Percentiles rank a stretch among this genome's conserved stretches.
These are phyloP conservation scores for Neoscytalidium dimidiatum DNA, from an alignment of 2,329 filamentous ascomycete genomes.

Conservation along the genomic window DNA sequence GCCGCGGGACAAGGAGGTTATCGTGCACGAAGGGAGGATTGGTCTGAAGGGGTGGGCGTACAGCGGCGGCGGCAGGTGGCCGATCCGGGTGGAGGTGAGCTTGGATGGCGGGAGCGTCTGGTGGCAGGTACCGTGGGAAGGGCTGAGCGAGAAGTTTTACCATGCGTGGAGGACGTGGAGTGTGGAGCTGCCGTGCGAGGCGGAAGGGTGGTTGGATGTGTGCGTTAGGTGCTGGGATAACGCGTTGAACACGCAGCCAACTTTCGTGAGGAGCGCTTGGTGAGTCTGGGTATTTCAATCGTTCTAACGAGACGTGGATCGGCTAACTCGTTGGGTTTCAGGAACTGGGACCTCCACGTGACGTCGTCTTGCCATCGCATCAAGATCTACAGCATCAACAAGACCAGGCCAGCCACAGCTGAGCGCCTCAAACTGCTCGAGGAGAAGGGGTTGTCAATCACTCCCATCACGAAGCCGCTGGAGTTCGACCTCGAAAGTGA, in stretches of 20 bases:
- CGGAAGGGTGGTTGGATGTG: constrained; percentile 50
- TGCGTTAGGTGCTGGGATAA: constrained; percentile 48
- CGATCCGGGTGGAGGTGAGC: constrained; percentile 64
- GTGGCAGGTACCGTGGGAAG: constrained; percentile 63
- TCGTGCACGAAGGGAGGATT: constrained; percentile 63
- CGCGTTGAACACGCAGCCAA: constrained; percentile 49
- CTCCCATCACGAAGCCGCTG: constrained; percentile 57
- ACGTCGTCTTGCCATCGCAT: constrained; percentile 64
- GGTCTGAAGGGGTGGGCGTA: constrained; percentile 52
- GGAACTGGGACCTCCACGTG: constrained; percentile 68
- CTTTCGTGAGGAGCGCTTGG: constrained; percentile 46
- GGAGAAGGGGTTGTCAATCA: constrained; percentile 48
- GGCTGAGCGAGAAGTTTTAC: constrained; percentile 63
- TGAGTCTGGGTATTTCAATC: constrained; percentile 22
- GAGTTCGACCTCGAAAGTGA: constrained; percentile 52
- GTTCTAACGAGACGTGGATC: background rate
- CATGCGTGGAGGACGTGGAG: constrained; percentile 68
- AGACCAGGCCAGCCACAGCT: constrained; percentile 49
- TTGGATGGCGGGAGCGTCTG: constrained; percentile 65
- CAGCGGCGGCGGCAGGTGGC: constrained; percentile 46
- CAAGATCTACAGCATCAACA: constrained; percentile 65
- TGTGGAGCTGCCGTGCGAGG: constrained; percentile 60
- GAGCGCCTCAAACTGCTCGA: constrained; percentile 56
- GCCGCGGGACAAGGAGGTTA: constrained; percentile 60
- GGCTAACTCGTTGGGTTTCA: constrained; percentile 31